Percentiles rank a stretch among this genome's conserved stretches.
Evolutionary conservation across 2,329 filamentous ascomycete genomes (phyloP).

Genomic region (Diaporthe amygdali): DNA sequence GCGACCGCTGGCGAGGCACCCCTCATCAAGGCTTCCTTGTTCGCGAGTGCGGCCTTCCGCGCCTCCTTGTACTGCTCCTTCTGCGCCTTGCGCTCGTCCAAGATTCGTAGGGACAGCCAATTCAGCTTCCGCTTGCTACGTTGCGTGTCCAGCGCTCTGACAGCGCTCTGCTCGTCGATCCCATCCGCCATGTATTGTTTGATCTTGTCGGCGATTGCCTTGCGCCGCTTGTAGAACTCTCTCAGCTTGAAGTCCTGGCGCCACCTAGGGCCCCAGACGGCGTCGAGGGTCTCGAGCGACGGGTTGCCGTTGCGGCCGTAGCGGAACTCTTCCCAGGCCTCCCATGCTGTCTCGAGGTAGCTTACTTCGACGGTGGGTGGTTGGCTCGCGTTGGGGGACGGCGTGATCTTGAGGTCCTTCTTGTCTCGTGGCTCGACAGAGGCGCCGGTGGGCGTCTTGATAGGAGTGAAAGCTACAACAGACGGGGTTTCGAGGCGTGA

Average conservation of each 20-base stretch:
- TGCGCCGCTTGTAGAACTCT: slow-evolving; percentile 44
- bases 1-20: neutral
- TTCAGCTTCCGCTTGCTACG: slow-evolving; percentile 42
- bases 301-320: slow-evolving; percentile 42
- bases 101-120: slow-evolving; percentile 41
- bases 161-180: slow-evolving; percentile 40
- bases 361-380: slow-evolving; percentile 41
- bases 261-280: slow-evolving; percentile 41
- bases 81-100: slow-evolving; percentile 41
- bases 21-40: slow-evolving; percentile 18
- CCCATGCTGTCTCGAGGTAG: slow-evolving; percentile 40
- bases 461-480: neutral
- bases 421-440: neutral
- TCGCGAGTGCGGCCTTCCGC: slow-evolving; percentile 26
- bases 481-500: neutral
- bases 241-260: slow-evolving; percentile 41
- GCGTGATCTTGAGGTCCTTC: slow-evolving; percentile 20
- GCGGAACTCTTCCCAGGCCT: slow-evolving; percentile 43
- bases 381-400: slow-evolving; percentile 25
- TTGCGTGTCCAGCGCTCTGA: slow-evolving; percentile 41
- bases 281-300: slow-evolving; percentile 41
- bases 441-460: neutral
- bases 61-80: slow-evolving; percentile 28
- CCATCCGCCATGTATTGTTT: slow-evolving; percentile 42
- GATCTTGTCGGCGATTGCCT: slow-evolving; percentile 46